These are phyloP conservation scores for Henckelia pumila DNA, from an alignment of 257 asterid genomes.

Conservation along the genomic window DNA sequence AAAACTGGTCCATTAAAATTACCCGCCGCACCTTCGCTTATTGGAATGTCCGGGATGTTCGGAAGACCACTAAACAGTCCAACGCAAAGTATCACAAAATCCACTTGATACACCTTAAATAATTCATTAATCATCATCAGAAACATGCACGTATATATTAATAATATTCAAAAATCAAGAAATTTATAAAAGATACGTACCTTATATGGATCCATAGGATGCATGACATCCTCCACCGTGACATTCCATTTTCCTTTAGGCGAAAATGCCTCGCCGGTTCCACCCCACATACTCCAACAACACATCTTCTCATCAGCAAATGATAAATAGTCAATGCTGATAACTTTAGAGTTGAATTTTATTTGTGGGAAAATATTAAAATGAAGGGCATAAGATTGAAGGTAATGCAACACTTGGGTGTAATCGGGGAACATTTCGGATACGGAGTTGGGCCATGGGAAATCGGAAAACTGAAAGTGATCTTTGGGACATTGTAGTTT, in stretches of 20 bases:
- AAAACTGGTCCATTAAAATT: conserved; percentile 44
- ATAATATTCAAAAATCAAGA: no score
- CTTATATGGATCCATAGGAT: conserved; percentile 30
- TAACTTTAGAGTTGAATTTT: conserved; percentile 36
- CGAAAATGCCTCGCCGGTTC: conserved; percentile 47
- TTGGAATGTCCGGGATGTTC: conserved; percentile 41
- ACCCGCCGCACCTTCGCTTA: conserved; percentile 29
- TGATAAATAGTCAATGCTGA: conserved; percentile 31
- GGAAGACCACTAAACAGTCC: conserved; percentile 59
- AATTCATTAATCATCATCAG: not conserved
- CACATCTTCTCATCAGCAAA: conserved; percentile 17
- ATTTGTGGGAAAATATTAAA: conserved; percentile 33
- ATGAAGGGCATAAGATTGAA: conserved; percentile 46
- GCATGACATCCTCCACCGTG: conserved; percentile 34
- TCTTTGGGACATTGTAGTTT: conserved; percentile 58
- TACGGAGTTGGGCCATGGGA: conserved; percentile 49
- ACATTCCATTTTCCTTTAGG: conserved; percentile 46
- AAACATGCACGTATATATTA: not conserved
- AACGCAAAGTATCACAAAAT: conserved; percentile 56
- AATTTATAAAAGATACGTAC: no score
- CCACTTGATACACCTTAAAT: conserved; percentile 46
- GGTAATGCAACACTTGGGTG: conserved; percentile 46
- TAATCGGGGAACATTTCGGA: conserved; percentile 42
- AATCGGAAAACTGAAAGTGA: conserved; percentile 58
- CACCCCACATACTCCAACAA: conserved; percentile 40